A percentile compares a stretch with the other conserved stretches of the same genome.
Conservation (phyloP, 352 stramenopile species). For the Phytophthora melonis region DNA sequence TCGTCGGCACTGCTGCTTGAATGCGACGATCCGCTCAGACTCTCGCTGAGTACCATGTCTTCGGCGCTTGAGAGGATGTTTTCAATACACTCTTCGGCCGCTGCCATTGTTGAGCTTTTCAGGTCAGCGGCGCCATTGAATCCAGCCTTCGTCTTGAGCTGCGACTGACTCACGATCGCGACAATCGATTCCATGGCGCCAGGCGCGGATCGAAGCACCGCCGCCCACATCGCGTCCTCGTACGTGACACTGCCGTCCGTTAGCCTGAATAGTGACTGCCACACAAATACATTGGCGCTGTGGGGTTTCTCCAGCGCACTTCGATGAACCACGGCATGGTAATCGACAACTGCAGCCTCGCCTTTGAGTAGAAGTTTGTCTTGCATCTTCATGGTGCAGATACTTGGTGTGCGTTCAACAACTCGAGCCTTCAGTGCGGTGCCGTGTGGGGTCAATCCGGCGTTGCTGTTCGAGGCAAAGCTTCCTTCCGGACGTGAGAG, state of each 20-base stretch:
- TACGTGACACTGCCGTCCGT: not conserved
- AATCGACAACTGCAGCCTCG: slow-evolving; percentile 1
- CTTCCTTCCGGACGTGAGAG: slow-evolving; percentile 5
- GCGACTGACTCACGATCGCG: slow-evolving; percentile 23
- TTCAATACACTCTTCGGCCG: slow-evolving; percentile 17
- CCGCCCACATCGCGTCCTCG: slow-evolving; percentile 23
- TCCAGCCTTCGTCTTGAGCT: slow-evolving; percentile 1
- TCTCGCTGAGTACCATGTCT: slow-evolving; percentile 25
- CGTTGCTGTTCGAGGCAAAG: slow-evolving; percentile 1
- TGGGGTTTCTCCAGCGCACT: not conserved
- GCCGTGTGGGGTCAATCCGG: not conserved
- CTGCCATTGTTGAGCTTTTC: slow-evolving; percentile 7
- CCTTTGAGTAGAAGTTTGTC: not conserved
- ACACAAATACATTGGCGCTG: slow-evolving; percentile 26
- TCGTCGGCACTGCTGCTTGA: not conserved
- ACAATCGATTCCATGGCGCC: slow-evolving; percentile 17
- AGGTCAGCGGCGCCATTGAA: not conserved
- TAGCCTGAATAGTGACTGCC: slow-evolving; percentile 14
- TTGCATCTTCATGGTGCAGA: slow-evolving; percentile 24
- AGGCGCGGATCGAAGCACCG: slow-evolving; percentile 14
- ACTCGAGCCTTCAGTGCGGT: slow-evolving; percentile 1
- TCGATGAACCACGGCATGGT: slow-evolving; percentile 19
- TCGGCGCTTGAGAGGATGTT: slow-evolving; percentile 27
- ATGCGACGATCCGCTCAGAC: not conserved
- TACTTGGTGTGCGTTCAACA: slow-evolving; percentile 12